Conservation (phyloP, 768 basidiomycete genomes). For the Pholiota conissans region DNA sequence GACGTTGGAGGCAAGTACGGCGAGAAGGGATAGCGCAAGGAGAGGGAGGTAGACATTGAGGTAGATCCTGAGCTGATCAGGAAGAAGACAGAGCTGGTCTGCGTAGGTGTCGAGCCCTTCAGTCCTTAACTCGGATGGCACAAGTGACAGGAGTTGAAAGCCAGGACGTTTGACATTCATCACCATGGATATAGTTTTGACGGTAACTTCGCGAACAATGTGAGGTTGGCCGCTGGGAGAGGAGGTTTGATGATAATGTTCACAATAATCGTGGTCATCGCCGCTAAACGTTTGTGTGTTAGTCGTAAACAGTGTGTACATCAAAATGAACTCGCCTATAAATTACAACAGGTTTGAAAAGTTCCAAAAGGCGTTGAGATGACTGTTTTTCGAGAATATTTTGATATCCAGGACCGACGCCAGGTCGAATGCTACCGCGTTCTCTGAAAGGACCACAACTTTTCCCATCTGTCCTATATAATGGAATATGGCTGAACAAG, state of each 20-base stretch:
- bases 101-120: constrained; percentile 33
- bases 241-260: constrained; percentile 51
- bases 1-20: constrained; percentile 29
- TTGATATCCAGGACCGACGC: constrained; percentile 79
- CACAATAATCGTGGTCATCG: constrained; percentile 96
- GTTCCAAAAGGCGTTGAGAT: constrained; percentile 64
- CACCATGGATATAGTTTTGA: constrained; percentile 89
- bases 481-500: constrained; percentile 87
- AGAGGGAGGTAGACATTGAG: constrained; percentile 70
- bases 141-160: constrained; percentile 86
- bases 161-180: constrained; percentile 86
- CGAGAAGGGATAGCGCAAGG: constrained; percentile 54
- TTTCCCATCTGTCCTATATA: constrained; percentile 66
- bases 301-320: background rate
- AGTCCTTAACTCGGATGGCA: constrained; percentile 27
- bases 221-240: constrained; percentile 17
- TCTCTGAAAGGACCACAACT: constrained; percentile 81
- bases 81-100: constrained; percentile 75
- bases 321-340: constrained; percentile 59
- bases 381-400: constrained; percentile 75
- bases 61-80: constrained; percentile 83
- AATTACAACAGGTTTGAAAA: constrained; percentile 63
- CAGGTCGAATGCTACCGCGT: constrained; percentile 68
- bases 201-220: constrained; percentile 70
- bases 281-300: constrained; percentile 49